Percentiles rank a stretch among this genome's conserved stretches.
These are phyloP conservation scores for Populus alba DNA, from an alignment of 345 rosid genomes.

Conservation along the genomic window DNA sequence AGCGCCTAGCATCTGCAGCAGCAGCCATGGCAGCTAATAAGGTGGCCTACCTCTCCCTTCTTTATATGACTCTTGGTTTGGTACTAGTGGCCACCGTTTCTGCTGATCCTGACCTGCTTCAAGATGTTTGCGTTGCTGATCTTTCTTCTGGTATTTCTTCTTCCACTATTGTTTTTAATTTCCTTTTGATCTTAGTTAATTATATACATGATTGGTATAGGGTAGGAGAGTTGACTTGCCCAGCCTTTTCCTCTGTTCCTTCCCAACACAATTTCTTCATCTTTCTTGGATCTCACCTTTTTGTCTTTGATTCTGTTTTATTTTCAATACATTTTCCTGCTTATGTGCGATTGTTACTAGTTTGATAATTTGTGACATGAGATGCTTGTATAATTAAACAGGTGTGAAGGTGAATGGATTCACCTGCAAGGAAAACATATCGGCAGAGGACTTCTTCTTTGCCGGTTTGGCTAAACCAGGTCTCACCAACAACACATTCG, in stretches of 20 bases:
- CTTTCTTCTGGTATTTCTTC: slow-evolving; percentile 39
- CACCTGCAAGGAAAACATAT: slow-evolving; percentile 14
- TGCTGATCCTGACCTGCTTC: slow-evolving; percentile 69
- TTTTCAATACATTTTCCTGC: not conserved
- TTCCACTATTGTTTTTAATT: not conserved
- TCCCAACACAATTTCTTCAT: not conserved
- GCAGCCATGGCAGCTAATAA: slow-evolving; percentile 17
- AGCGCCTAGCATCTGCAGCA: not conserved
- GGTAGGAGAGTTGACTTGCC: not conserved
- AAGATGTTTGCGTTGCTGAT: slow-evolving; percentile 89
- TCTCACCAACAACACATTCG: slow-evolving; percentile 14
- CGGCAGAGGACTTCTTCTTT: slow-evolving; percentile 25
- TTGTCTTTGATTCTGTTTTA: too few species aligned
- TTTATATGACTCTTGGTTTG: slow-evolving; percentile 25
- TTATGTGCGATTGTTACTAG: too few species aligned
- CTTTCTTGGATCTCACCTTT: not conserved
- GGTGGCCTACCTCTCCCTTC: slow-evolving; percentile 3
- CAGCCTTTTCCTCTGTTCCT: not conserved
- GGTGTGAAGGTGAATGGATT: slow-evolving; percentile 25
- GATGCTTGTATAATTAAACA: not conserved
- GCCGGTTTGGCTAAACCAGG: slow-evolving; percentile 14
- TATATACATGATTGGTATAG: not conserved
- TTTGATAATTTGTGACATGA: not conserved
- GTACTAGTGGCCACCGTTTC: slow-evolving; percentile 25
- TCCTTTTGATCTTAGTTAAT: not conserved